Base-by-base conservation (phyloP, 306 rosid species). In the Vigna reflexopilosa region DNA sequence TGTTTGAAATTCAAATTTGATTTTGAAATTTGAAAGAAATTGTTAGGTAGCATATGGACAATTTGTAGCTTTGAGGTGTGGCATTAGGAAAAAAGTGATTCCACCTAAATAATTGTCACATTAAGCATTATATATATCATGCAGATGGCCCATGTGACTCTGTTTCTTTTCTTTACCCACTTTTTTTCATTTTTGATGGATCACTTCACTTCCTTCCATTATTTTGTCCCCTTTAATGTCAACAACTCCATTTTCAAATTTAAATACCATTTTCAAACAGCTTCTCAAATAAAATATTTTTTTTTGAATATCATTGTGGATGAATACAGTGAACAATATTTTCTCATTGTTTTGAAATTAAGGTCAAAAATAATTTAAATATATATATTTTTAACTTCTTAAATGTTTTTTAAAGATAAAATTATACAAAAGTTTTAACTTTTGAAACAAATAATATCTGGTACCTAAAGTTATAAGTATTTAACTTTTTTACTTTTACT, bases 21-120 rank as follows among this genome's bases (percentile, higher is more conserved):
- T 20, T 5, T 54, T 28, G 32, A 64, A 52, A 28, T 15, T 66
- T 0, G 16, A 77, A 67, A 55, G 6, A 44, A 44, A 26, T 66
- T 66, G 67, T 56, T 55, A 44, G 81, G 61, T 67, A 28, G 67
- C 58, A 55, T 67, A 56, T 67, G 56, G n/a, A 68, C 69, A 44
- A 54, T 57, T 67, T 78, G 40, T 34, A 24, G 66, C 57, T 77
- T 75, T 75, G 79, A 70, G 44, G 9, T 77, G 30, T 54, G 47
- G 9, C 14, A 67, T 45, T 42, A 66, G 51, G 19, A 2, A 26
- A n/a, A 63, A 20, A 62, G 47, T 14, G 44, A 63, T 59, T 34
- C 32, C 63, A 54, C 65, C 65, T 13, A n/a, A 42, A 42, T 42
- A 42, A 45, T 15, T 56, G 11, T 73, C 12, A 42, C 56, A 57